phyloP scores from a whole-genome alignment of 176 grass and related monocot species.

The Musa schizocarpa region DNA sequence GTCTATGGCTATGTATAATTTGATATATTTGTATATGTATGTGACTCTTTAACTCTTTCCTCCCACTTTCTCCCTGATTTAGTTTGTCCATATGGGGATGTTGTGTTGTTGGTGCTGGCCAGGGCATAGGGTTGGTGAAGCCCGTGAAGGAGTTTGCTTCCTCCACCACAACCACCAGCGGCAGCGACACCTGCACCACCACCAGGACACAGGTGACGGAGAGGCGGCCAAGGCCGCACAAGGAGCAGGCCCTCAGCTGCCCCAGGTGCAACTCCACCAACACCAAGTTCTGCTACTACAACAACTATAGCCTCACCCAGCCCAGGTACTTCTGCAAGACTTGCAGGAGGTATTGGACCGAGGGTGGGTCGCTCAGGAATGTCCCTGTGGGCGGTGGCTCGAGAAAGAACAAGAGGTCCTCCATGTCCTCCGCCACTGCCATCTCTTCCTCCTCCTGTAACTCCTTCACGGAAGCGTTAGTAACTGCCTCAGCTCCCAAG shows the following conservation, averaged over 20 bases:
- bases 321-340: constrained; percentile 99
- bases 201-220: constrained; percentile 9
- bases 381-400: constrained; percentile 92
- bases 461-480: background rate
- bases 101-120: background rate
- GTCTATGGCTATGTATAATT: background rate
- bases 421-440: constrained; percentile 20
- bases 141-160: background rate
- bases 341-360: constrained; percentile 91
- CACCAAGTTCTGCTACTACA: constrained; percentile 99
- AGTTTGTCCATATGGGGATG: background rate
- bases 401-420: constrained; percentile 87
- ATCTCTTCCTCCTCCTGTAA: background rate
- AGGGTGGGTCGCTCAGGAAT: constrained; percentile 81
- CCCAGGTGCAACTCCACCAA: constrained; percentile 95
- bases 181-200: background rate
- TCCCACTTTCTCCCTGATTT: background rate
- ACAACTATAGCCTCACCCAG: constrained; percentile 97
- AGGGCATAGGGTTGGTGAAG: background rate
- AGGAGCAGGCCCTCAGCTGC: constrained; percentile 62
- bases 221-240: constrained; percentile 13
- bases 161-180: background rate
- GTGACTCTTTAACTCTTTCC: background rate
- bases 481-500: no score
- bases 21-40: background rate